These are phyloP conservation scores for Fusarium albidum DNA, from an alignment of 2,329 filamentous ascomycete genomes.

Conservation along the genomic window DNA sequence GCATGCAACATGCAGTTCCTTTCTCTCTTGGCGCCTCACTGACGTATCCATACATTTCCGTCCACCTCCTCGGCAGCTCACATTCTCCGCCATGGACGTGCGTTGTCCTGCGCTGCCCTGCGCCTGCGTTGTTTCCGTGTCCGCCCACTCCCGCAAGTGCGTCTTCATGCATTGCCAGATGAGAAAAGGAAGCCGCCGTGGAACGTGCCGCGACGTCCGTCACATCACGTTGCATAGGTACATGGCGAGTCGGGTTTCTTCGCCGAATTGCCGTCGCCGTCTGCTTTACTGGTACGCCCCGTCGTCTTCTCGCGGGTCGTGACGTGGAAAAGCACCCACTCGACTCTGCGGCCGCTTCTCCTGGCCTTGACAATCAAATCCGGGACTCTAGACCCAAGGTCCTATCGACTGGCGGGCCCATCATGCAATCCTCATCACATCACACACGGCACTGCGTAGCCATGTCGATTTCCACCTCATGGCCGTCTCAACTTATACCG, in stretches of 20 bases:
- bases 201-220: slow-evolving; percentile 16
- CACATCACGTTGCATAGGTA: slow-evolving; percentile 22
- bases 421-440: slow-evolving; percentile 28
- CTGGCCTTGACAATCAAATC: slow-evolving; percentile 23
- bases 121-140: slow-evolving; percentile 1
- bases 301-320: slow-evolving; percentile 16
- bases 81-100: slow-evolving; percentile 5
- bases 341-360: slow-evolving; percentile 31
- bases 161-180: slow-evolving; percentile 8
- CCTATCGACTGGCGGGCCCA: slow-evolving; percentile 15
- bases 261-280: slow-evolving; percentile 4
- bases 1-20: slow-evolving; percentile 19
- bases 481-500: slow-evolving; percentile 14
- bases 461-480: slow-evolving; percentile 16
- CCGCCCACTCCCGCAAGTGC: not conserved
- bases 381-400: slow-evolving; percentile 19
- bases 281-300: slow-evolving; percentile 11
- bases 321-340: slow-evolving; percentile 38
- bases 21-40: slow-evolving; percentile 14
- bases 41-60: slow-evolving; percentile 14
- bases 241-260: slow-evolving; percentile 16
- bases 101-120: not conserved
- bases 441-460: slow-evolving; percentile 16
- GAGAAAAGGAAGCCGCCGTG: slow-evolving; percentile 1
- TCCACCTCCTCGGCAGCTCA: slow-evolving; percentile 8